These are phyloP conservation scores for Nakataea oryzae DNA, from an alignment of 2,329 filamentous ascomycete species.

Conservation along the genomic window DNA sequence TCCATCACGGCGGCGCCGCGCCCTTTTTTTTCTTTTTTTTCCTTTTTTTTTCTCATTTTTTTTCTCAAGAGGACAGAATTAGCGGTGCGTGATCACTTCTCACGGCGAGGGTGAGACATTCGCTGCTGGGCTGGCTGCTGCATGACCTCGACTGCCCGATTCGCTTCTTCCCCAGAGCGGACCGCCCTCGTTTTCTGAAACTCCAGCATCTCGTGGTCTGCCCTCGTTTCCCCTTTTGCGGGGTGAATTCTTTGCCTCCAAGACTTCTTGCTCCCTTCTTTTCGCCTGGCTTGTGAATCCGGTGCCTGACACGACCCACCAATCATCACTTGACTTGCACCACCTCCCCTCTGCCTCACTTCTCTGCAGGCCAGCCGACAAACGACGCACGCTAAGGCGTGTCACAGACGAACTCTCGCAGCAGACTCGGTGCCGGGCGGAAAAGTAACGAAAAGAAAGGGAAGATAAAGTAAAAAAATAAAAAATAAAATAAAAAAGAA, in stretches of 20 bases:
- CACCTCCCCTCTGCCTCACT: not conserved
- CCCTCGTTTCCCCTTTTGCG: not conserved
- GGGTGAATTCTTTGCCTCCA: no score
- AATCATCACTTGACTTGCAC: not conserved
- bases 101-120: not conserved
- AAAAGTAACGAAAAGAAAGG: no score
- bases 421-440: not conserved
- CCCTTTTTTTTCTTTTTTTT: no score
- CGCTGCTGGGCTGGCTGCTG: not conserved
- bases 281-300: no score
- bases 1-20: no score
- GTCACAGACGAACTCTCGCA: not conserved
- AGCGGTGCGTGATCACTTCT: not conserved
- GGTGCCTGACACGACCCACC: no score
- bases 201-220: not conserved
- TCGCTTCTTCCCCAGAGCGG: not conserved
- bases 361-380: not conserved
- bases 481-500: not conserved
- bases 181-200: not conserved
- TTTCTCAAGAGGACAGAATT: not conserved
- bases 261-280: no score
- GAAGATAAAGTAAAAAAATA: not conserved
- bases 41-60: no score
- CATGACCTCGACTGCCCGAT: not conserved
- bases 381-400: not conserved